phyloP scores from a whole-genome alignment of 768 basidiomycete genomes.

The Holtermannia corniformis region DNA sequence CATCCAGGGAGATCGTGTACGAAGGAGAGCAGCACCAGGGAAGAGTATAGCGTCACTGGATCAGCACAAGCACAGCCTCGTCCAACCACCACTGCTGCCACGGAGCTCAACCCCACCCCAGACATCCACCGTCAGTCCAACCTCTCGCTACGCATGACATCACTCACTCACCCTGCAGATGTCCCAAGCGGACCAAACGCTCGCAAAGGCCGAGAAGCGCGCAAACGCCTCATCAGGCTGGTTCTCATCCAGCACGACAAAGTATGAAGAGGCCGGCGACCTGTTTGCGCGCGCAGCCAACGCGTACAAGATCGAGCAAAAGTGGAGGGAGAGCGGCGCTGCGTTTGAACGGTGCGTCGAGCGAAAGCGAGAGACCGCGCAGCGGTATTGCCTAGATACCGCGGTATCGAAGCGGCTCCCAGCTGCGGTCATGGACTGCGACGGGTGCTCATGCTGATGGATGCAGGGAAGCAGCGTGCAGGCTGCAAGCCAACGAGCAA shows the following conservation, averaged over 20 bases:
- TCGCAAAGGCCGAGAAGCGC: constrained; percentile 91
- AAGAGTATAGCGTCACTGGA: too few relatives aligned
- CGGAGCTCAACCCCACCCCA: too few relatives aligned
- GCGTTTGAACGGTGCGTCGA: constrained; percentile 54
- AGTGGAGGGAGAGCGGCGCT: constrained; percentile 84
- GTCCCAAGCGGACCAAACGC: constrained; percentile 62
- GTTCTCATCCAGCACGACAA: constrained; percentile 74
- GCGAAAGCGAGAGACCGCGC: background rate
- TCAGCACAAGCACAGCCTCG: too few relatives aligned
- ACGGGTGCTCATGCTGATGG: background rate
- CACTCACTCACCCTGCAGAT: constrained; percentile 46
- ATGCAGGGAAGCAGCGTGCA: constrained; percentile 77
- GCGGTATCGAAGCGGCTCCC: background rate
- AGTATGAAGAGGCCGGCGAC: constrained; percentile 93
- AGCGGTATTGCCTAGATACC: background rate
- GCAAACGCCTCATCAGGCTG: constrained; percentile 62
- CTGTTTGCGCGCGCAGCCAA: constrained; percentile 79
- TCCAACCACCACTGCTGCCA: too few relatives aligned
- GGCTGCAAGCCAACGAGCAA: constrained; percentile 72
- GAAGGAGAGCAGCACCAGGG: background rate
- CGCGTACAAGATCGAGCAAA: constrained; percentile 73
- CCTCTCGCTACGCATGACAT: background rate
- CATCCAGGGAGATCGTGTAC: background rate
- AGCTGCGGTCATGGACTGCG: background rate
- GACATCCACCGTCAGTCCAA: too few relatives aligned